phyloP scores from a whole-genome alignment of 306 rosid species.

The Fagus crenata region DNA sequence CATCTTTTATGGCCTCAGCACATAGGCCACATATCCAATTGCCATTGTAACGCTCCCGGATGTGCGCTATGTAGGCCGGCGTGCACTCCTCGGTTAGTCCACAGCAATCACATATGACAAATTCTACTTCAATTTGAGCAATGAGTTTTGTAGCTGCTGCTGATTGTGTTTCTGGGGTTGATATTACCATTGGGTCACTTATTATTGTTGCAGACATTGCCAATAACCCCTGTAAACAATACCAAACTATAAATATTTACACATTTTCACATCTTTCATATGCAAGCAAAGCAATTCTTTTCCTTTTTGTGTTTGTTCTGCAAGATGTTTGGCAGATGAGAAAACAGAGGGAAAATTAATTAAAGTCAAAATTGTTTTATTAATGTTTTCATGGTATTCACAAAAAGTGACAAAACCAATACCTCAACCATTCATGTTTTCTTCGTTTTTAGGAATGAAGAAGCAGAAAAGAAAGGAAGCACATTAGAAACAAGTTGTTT shows the following conservation, averaged over 20 bases:
- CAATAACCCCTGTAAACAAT: conserved; percentile 48
- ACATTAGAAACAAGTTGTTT: conserved; percentile 6
- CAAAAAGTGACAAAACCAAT: conserved; percentile 25
- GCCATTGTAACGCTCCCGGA: conserved; percentile 66
- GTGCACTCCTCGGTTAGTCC: conserved; percentile 95
- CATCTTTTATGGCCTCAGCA: conserved; percentile 85
- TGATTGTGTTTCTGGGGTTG: conserved; percentile 61
- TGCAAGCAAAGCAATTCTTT: neutral
- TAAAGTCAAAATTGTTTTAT: neutral
- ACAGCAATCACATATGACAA: conserved; percentile 84
- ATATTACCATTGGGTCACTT: conserved; percentile 58
- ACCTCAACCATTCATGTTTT: neutral
- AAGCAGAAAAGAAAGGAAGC: conserved; percentile 7
- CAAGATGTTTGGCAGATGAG: neutral
- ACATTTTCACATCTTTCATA: neutral
- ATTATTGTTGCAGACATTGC: conserved; percentile 69
- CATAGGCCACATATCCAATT: conserved; percentile 96
- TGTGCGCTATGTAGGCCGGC: conserved; percentile 64
- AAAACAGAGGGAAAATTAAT: neutral
- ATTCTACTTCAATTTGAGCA: conserved; percentile 60
- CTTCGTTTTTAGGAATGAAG: neutral
- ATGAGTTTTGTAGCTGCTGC: conserved; percentile 35
- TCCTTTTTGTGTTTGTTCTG: neutral
- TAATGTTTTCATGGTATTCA: conserved; percentile 4
- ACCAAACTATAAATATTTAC: neutral